Percentiles rank a stretch among this genome's conserved stretches.
Conservation (phyloP, 805 yeast genomes). For the Lipomyces yamanashiensis region DNA sequence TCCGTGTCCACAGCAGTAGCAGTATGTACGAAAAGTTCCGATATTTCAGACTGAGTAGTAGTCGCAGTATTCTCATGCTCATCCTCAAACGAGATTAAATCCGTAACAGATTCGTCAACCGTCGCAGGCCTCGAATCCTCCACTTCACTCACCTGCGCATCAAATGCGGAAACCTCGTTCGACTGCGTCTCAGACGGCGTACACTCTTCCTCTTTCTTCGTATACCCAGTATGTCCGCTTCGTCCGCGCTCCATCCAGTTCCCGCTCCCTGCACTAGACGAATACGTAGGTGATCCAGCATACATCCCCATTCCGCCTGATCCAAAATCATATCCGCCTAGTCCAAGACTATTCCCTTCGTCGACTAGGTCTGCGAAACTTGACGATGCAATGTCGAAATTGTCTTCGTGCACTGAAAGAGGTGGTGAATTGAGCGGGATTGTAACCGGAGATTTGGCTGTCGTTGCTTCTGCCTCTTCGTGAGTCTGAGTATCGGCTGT, state of each 20-base stretch:
- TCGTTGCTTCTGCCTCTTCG: not conserved
- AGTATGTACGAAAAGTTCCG: too few species aligned
- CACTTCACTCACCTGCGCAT: too few species aligned
- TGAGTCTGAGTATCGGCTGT: not conserved
- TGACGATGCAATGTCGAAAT: constrained; percentile 23
- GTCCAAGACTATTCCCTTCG: constrained; percentile 33
- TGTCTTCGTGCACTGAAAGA: not conserved
- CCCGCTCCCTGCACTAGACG: constrained; percentile 23
- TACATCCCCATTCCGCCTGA: not conserved
- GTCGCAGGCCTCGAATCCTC: too few species aligned
- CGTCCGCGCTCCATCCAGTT: constrained; percentile 25
- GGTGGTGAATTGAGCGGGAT: not conserved
- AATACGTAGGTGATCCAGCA: constrained; percentile 16
- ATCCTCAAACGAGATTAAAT: too few species aligned
- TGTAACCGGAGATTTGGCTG: not conserved
- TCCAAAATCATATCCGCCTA: constrained; percentile 24
- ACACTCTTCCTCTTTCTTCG: not conserved
- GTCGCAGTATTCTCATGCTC: too few species aligned
- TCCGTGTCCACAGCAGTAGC: too few species aligned
- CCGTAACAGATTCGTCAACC: too few species aligned
- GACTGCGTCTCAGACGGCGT: too few species aligned
- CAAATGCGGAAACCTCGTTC: too few species aligned
- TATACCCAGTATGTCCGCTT: not conserved
- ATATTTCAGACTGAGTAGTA: not conserved
- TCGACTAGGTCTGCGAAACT: constrained; percentile 32